Percentiles rank a stretch among this genome's conserved stretches.
phyloP scores from a whole-genome alignment of 371 early-diverging fungal genomes.

The Lichtheimia hyalospora region DNA sequence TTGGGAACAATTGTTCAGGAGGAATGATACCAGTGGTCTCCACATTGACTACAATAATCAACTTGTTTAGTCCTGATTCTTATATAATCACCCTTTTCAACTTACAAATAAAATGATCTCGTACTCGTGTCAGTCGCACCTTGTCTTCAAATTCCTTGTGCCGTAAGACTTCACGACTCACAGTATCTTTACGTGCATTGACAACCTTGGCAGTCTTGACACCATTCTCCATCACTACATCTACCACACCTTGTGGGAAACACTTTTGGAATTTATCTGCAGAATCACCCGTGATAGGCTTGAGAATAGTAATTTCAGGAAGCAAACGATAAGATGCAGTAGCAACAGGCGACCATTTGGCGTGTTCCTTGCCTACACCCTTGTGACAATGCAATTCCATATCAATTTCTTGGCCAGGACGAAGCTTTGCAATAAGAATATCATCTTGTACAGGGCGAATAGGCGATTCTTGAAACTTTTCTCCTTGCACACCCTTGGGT shows the following conservation, averaged over 20 bases:
- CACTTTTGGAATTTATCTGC: conserved; percentile 89
- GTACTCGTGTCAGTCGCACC: conserved; percentile 87
- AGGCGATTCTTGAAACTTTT: conserved; percentile 63
- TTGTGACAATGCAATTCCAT: conserved; percentile 90
- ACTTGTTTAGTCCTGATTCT: not conserved
- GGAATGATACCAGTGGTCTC: conserved; percentile 87
- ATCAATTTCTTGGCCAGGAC: conserved; percentile 91
- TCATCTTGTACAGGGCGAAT: conserved; percentile 83
- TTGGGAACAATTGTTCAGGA: conserved; percentile 76
- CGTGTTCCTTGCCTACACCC: conserved; percentile 96
- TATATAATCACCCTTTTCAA: conserved; percentile 6
- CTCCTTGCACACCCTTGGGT: conserved; percentile 88
- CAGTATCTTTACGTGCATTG: conserved; percentile 94
- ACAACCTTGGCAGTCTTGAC: conserved; percentile 76
- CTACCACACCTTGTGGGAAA: conserved; percentile 93
- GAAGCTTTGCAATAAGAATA: conserved; percentile 93
- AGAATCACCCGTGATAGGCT: conserved; percentile 85
- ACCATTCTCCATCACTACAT: conserved; percentile 69
- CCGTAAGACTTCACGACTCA: conserved; percentile 94
- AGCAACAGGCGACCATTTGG: conserved; percentile 99
- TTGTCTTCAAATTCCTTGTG: conserved; percentile 92
- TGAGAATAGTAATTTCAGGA: conserved; percentile 88
- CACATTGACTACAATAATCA: conserved; percentile 66
- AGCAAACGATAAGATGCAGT: conserved; percentile 96
- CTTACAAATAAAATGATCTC: conserved; percentile 97